Evolutionary conservation across 192 early-diverging fungal species (phyloP).

Genomic region (Coemansia reversa): DNA sequence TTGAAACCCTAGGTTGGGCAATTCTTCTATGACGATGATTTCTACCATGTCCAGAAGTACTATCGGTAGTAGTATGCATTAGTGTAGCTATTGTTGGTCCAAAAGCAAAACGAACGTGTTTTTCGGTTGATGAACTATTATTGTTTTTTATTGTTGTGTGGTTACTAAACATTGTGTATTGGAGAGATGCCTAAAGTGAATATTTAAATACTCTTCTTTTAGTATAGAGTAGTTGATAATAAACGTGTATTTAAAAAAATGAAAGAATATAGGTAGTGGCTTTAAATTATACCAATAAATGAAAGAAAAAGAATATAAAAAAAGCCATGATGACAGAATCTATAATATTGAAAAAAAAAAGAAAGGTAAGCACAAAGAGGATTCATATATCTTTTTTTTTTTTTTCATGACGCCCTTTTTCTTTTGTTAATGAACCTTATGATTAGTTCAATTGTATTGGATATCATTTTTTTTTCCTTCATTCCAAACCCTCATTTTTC

Average conservation of each 20-base stretch:
- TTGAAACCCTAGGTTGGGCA: constrained; percentile 9
- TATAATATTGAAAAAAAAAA: background rate
- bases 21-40: background rate
- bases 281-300: background rate
- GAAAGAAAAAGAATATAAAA: background rate
- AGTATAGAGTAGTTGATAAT: background rate
- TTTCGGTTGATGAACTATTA: background rate
- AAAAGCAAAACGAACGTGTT: background rate
- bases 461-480: background rate
- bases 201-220: background rate
- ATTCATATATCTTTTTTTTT: background rate
- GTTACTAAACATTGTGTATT: background rate
- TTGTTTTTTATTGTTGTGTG: background rate
- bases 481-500: background rate
- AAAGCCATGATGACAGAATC: background rate
- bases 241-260: no score
- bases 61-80: background rate
- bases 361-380: background rate
- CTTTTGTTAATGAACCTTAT: no score
- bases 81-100: background rate
- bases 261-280: background rate
- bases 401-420: no score
- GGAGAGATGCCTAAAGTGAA: background rate
- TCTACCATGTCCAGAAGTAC: background rate
- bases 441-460: background rate